Evolutionary conservation across 306 rosid genomes (phyloP), one percentile per base, ranked within the genome.

Genomic region (Alnus rubra): DNA sequence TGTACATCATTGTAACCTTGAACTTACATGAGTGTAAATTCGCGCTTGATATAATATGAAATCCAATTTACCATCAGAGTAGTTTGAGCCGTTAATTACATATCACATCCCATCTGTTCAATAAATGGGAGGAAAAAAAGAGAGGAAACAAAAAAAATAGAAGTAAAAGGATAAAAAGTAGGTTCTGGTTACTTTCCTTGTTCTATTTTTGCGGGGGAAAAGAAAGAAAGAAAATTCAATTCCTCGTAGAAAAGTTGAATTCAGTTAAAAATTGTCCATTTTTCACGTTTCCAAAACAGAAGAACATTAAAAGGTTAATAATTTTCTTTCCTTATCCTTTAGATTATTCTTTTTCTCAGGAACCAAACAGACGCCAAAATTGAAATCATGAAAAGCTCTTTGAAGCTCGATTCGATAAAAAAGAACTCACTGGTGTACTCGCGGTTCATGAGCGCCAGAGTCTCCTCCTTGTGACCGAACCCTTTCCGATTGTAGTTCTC

Each of bases 401-500:
- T n/a, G 7, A 0, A 4, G 67, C 18, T 51, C 81, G 76, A 54
- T 4, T 56, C 30, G 48, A 85, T 72, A 47, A 14, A 56, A 76
- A 68, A 39, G 3, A 81, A 44, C 87, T 73, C 82, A 93, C 99
- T 93, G 44, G 99, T 90, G 79, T 90, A 95, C 76, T 95, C 98
- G 82, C 94, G 91, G 84, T 87, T 88, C 94, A 95, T 93, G 76
- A 93, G 98, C 83, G 87, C 79, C 42, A 91, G 89, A 23, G 98
- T 95, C 84, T 84, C 99, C 28, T 93, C 94, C 86, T 95, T 91
- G 84, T 86, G 77, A 13, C 99, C 99, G 64, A 95, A 95, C 2
- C 99, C 99, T 73, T 76, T 84, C 39, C 98, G 96, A 48, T 95
- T 95, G 74, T 95, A 95, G 72, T 95, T 95, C 74, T 90, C 78